Evolutionary conservation across 2,329 filamentous ascomycete species (phyloP).

Genomic region (Trichoderma cornu-damae): DNA sequence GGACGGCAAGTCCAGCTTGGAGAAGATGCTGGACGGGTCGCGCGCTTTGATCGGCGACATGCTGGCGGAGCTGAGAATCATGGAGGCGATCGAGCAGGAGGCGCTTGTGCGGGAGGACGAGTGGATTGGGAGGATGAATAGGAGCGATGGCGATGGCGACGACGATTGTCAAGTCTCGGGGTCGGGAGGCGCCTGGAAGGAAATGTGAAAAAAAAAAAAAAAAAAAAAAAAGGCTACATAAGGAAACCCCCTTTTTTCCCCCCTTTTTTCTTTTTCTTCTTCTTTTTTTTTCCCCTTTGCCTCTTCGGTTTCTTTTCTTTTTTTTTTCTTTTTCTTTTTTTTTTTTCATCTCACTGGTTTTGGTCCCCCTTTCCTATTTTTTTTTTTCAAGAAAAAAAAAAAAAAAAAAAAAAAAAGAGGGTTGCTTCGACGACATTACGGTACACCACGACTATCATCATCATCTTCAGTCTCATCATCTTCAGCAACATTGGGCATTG

Average conservation of each 20-base stretch:
- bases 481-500: neutral
- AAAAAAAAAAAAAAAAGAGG: neutral
- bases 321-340: neutral
- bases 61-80: slow-evolving; percentile 56
- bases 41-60: slow-evolving; percentile 51
- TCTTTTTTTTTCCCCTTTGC: neutral
- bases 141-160: slow-evolving; percentile 36
- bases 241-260: no score
- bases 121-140: slow-evolving; percentile 54
- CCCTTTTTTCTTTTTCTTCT: neutral
- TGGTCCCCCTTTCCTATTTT: no score
- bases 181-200: slow-evolving; percentile 47
- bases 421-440: neutral
- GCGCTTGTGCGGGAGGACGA: slow-evolving; percentile 51
- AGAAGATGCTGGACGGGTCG: slow-evolving; percentile 44
- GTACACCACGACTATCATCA: neutral
- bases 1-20: slow-evolving; percentile 38
- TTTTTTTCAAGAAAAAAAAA: no score
- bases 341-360: no score
- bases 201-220: slow-evolving; percentile 28
- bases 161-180: no score
- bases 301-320: neutral
- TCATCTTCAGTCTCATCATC: no score
- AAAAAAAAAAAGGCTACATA: no score
- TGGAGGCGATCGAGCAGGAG: slow-evolving; percentile 57